These are phyloP conservation scores for Nemophila menziesii DNA, from an alignment of 257 asterid species.

Conservation along the genomic window DNA sequence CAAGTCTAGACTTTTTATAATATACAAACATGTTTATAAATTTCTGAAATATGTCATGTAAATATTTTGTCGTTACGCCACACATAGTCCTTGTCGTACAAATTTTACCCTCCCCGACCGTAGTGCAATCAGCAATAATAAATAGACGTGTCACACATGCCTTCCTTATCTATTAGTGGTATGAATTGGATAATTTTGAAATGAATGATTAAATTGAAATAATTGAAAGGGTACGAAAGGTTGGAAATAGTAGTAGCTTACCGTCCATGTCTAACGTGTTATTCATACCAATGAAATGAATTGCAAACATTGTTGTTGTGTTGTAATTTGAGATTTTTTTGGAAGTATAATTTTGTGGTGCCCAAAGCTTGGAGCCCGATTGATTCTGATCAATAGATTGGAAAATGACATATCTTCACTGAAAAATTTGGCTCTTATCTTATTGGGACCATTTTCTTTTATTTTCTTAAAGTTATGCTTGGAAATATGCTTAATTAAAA, in stretches of 20 bases:
- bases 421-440: slow-evolving; percentile 20
- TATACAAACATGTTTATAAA: too few relatives aligned
- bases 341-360: slow-evolving; percentile 40
- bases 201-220: slow-evolving; percentile 8
- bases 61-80: too few relatives aligned
- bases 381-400: slow-evolving; percentile 1
- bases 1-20: too few relatives aligned
- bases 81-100: too few relatives aligned
- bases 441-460: slow-evolving; percentile 5
- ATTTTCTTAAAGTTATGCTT: too few relatives aligned
- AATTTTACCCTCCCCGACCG: too few relatives aligned
- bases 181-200: background rate
- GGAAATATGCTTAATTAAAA: too few relatives aligned
- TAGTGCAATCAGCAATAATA: too few relatives aligned
- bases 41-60: too few relatives aligned
- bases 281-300: too few relatives aligned
- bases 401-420: slow-evolving; percentile 19
- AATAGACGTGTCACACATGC: too few relatives aligned
- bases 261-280: too few relatives aligned
- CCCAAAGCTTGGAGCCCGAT: background rate
- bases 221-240: background rate
- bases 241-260: background rate
- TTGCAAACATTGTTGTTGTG: background rate
- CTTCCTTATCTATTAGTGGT: background rate
- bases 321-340: slow-evolving; percentile 4